phyloP scores from a whole-genome alignment of 2,329 filamentous ascomycete genomes.

The Botryotinia convoluta region DNA sequence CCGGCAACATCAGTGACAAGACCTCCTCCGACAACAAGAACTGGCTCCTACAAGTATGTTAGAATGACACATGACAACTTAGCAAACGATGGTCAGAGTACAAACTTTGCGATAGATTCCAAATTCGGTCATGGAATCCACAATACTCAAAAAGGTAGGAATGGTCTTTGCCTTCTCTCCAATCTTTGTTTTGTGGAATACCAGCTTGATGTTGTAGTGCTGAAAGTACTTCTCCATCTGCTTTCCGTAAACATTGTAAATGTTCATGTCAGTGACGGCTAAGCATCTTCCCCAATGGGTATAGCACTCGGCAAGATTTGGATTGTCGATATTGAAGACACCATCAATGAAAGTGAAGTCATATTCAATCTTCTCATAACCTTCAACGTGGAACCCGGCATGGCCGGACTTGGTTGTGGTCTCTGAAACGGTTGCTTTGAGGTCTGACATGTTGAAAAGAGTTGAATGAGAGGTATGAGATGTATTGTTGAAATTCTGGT shows the following conservation, averaged over 20 bases:
- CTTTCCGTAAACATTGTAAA: conserved; percentile 64
- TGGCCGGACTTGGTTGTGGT: conserved; percentile 46
- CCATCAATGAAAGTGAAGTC: conserved; percentile 72
- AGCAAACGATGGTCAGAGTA: conserved; percentile 20
- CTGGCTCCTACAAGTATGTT: conserved; percentile 51
- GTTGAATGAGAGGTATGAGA: not conserved
- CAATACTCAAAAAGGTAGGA: conserved; percentile 65
- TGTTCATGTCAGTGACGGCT: conserved; percentile 69
- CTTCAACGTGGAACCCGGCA: conserved; percentile 65
- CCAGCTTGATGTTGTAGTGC: conserved; percentile 59
- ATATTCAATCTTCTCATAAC: conserved; percentile 74
- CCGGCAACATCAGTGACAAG: conserved; percentile 73
- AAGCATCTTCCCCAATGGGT: conserved; percentile 62
- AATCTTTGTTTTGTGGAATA: conserved; percentile 70
- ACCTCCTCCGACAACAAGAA: conserved; percentile 65
- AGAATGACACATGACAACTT: not conserved
- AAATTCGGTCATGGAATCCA: conserved; percentile 72
- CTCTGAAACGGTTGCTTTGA: conserved; percentile 63
- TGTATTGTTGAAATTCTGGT: not conserved
- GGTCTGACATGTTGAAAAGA: conserved; percentile 59
- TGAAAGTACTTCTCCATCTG: conserved; percentile 67
- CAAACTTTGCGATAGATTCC: conserved; percentile 62
- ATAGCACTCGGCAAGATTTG: conserved; percentile 63
- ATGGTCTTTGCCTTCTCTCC: conserved; percentile 74
- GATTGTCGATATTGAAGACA: conserved; percentile 60